A percentile compares a stretch with the other conserved stretches of the same genome.
These are phyloP conservation scores for Whalleya microplaca DNA, from an alignment of 2,329 filamentous ascomycete genomes.

Conservation along the genomic window DNA sequence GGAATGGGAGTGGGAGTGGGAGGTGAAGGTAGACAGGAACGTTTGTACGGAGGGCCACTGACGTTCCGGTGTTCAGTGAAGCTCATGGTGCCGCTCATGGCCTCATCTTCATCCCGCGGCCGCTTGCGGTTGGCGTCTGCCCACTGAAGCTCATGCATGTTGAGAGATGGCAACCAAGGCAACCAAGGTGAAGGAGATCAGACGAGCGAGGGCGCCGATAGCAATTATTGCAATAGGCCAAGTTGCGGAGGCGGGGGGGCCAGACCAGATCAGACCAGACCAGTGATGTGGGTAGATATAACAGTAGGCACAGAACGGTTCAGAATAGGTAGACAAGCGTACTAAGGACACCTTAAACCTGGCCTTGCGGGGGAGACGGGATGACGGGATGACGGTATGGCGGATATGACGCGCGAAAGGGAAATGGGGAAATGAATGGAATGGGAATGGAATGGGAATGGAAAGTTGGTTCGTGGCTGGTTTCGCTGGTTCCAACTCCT, in stretches of 20 bases:
- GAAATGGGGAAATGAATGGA: not conserved
- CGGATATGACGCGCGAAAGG: not conserved
- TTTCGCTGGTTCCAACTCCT: constrained; percentile 5
- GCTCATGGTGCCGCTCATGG: constrained; percentile 27
- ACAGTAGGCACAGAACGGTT: too few relatives aligned
- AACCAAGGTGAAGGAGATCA: not conserved
- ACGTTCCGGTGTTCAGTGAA: constrained; percentile 41
- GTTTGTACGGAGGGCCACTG: constrained; percentile 18
- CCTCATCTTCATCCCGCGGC: constrained; percentile 33
- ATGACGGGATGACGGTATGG: not conserved
- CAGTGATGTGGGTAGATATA: not conserved
- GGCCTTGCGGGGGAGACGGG: too few relatives aligned
- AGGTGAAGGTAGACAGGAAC: not conserved
- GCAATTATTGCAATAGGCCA: not conserved
- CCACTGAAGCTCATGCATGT: constrained; percentile 28
- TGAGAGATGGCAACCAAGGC: constrained; percentile 13
- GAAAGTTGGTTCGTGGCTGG: not conserved
- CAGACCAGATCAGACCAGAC: too few relatives aligned
- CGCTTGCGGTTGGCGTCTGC: constrained; percentile 34
- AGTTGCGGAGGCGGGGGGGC: not conserved
- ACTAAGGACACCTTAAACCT: not conserved
- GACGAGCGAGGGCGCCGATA: not conserved
- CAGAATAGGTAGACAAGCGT: too few relatives aligned
- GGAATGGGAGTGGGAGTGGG: not conserved
- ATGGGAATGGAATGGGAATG: too few relatives aligned